These are phyloP conservation scores for Yamadazyma buinensis DNA, from an alignment of 1,139 yeast species.

Conservation along the genomic window DNA sequence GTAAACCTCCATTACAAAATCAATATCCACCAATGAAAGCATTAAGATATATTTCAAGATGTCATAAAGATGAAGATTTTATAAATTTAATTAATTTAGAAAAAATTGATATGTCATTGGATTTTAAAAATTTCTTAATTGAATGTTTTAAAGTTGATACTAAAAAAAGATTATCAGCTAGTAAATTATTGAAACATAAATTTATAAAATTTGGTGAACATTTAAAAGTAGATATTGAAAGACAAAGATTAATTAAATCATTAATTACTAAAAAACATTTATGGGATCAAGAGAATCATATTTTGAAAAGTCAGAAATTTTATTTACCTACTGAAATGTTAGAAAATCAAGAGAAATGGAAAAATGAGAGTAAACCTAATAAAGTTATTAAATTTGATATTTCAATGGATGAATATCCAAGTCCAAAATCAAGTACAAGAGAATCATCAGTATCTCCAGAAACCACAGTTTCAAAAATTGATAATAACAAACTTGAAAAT, in stretches of 20 bases:
- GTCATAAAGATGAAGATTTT: constrained; percentile 32
- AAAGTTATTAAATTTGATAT: constrained; percentile 33
- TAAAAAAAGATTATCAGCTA: constrained; percentile 52
- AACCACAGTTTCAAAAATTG: constrained; percentile 4
- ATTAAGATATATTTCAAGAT: constrained; percentile 44
- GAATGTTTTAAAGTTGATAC: constrained; percentile 67
- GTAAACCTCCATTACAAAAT: constrained; percentile 77
- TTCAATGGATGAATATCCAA: constrained; percentile 22
- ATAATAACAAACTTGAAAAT: not conserved
- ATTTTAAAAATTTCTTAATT: constrained; percentile 55
- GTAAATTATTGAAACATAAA: constrained; percentile 53
- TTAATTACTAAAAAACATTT: constrained; percentile 35
- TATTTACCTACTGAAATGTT: constrained; percentile 40
- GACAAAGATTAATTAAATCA: constrained; percentile 20
- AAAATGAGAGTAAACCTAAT: constrained; percentile 13
- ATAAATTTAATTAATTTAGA: constrained; percentile 26
- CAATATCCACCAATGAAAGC: constrained; percentile 79
- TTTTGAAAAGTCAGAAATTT: constrained; percentile 28
- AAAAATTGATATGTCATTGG: constrained; percentile 19
- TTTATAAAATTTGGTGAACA: constrained; percentile 57
- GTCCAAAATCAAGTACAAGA: constrained; percentile 14
- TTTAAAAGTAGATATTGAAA: constrained; percentile 6
- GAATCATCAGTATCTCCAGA: constrained; percentile 17
- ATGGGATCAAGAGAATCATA: constrained; percentile 43
- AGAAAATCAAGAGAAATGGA: constrained; percentile 35